phyloP scores from a whole-genome alignment of 805 yeast species.

The Saccharomycopsis oosterbeekiorum region DNA sequence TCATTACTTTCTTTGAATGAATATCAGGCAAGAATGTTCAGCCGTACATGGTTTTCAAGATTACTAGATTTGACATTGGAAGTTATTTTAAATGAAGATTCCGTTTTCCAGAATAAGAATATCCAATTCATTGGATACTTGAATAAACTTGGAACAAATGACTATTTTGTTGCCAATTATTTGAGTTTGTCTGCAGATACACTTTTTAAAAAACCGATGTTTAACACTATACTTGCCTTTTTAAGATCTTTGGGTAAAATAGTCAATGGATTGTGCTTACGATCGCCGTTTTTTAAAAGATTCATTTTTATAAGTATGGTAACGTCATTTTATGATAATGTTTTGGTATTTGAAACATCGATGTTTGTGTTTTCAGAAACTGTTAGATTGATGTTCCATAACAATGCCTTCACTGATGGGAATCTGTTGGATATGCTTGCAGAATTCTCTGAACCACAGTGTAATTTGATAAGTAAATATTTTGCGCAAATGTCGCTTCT shows the following conservation, averaged over 20 bases:
- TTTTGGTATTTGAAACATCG: constrained; percentile 7
- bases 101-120: constrained; percentile 10
- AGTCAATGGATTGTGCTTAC: constrained; percentile 1
- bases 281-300: neutral
- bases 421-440: neutral
- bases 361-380: neutral
- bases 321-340: neutral
- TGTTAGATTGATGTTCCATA: neutral
- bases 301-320: neutral
- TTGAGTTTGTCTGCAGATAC: neutral
- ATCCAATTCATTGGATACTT: constrained; percentile 9
- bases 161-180: neutral
- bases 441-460: neutral
- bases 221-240: neutral
- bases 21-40: neutral
- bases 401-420: neutral
- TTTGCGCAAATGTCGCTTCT: neutral
- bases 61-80: neutral
- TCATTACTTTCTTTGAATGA: constrained; percentile 6
- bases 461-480: neutral
- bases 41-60: constrained; percentile 1
- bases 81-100: constrained; percentile 2
- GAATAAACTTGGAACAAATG: constrained; percentile 7
- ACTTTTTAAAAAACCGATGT: neutral
- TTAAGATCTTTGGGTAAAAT: constrained; percentile 8